phyloP scores from a whole-genome alignment of 208 protist genomes.

The Leishmania mexicana region DNA sequence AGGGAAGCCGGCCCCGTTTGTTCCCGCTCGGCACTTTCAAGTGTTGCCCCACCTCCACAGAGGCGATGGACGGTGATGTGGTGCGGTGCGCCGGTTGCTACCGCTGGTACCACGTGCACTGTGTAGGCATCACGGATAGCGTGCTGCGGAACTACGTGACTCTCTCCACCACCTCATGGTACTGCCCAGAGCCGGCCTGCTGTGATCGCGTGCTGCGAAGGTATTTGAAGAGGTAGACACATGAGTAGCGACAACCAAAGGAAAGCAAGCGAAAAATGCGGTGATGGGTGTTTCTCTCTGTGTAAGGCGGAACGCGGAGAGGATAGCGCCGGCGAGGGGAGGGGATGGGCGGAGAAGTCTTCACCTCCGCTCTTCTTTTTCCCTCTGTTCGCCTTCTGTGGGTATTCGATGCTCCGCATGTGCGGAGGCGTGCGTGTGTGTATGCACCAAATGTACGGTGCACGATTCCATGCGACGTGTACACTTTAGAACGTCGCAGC shows the following conservation, averaged over 20 bases:
- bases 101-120: slow-evolving; percentile 80
- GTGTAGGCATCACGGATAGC: slow-evolving; percentile 59
- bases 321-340: not conserved
- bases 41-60: slow-evolving; percentile 81
- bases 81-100: slow-evolving; percentile 68
- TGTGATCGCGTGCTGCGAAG: slow-evolving; percentile 46
- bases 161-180: slow-evolving; percentile 85
- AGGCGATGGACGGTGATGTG: slow-evolving; percentile 66
- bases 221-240: slow-evolving; percentile 38
- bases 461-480: not conserved
- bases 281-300: not conserved
- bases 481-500: not conserved
- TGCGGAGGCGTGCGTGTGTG: not conserved
- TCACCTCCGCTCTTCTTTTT: not conserved
- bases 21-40: slow-evolving; percentile 80
- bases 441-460: not conserved
- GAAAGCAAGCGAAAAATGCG: not conserved
- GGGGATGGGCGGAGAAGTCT: not conserved
- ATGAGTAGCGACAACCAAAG: not conserved
- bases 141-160: slow-evolving; percentile 62
- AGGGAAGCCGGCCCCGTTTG: slow-evolving; percentile 17
- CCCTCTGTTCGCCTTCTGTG: not conserved
- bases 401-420: not conserved
- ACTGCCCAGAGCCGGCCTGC: slow-evolving; percentile 80
- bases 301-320: not conserved